A percentile compares a stretch with the other conserved stretches of the same genome.
Evolutionary conservation across 306 rosid species (phyloP).

Genomic region (Rosa rugosa): DNA sequence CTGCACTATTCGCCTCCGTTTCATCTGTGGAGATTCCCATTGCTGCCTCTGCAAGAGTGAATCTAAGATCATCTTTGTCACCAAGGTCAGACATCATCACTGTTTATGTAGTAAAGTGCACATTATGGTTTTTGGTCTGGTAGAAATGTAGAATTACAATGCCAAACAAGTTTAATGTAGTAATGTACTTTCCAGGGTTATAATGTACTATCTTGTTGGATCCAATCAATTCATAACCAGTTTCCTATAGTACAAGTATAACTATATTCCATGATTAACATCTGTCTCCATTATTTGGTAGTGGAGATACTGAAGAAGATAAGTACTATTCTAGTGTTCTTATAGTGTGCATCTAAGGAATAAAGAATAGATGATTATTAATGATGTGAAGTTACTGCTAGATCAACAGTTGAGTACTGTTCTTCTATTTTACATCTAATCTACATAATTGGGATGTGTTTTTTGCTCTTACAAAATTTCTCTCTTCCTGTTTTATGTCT

Average conservation of each 20-base stretch:
- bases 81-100: constrained; percentile 30
- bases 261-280: not conserved
- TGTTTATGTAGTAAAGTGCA: not conserved
- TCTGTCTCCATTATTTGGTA: not conserved
- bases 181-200: not conserved
- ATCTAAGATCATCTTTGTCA: constrained; percentile 28
- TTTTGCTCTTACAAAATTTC: not conserved
- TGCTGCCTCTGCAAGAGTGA: constrained; percentile 43
- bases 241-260: not conserved
- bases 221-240: not conserved
- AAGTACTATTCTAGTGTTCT: not conserved
- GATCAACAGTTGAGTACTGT: not conserved
- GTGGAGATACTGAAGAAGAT: constrained; percentile 5
- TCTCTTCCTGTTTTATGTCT: not conserved
- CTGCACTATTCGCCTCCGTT: constrained; percentile 38
- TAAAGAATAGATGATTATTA: not conserved
- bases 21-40: constrained; percentile 32
- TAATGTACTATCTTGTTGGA: not conserved
- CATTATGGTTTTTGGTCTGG: not conserved
- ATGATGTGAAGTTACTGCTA: not conserved
- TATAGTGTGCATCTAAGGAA: not conserved
- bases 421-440: not conserved
- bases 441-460: not conserved
- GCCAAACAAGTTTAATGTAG: not conserved
- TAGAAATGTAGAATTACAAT: not conserved